These are phyloP conservation scores for Echinosophora koreensis DNA, from an alignment of 306 rosid species.

Conservation along the genomic window DNA sequence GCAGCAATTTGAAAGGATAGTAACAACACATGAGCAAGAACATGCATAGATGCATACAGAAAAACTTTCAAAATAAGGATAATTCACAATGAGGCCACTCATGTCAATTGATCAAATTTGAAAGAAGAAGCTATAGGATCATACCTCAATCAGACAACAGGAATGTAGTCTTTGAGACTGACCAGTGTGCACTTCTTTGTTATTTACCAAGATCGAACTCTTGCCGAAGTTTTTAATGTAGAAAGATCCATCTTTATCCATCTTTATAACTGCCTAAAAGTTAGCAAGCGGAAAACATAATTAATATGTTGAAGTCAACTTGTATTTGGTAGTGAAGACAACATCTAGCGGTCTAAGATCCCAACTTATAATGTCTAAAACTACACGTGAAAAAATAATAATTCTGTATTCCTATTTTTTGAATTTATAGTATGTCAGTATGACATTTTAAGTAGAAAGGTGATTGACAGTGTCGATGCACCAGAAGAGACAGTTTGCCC, in stretches of 20 bases:
- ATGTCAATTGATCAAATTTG: constrained; percentile 26
- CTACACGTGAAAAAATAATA: background rate
- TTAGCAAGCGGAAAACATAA: constrained; percentile 28
- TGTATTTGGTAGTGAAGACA: constrained; percentile 33
- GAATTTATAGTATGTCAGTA: background rate
- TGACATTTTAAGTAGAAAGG: constrained; percentile 37
- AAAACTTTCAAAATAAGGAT: constrained; percentile 11
- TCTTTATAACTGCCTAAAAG: constrained; percentile 80
- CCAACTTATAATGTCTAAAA: constrained; percentile 16
- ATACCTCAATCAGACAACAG: constrained; percentile 89
- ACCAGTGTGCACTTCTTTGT: constrained; percentile 74
- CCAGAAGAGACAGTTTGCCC: constrained; percentile 12
- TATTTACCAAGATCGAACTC: constrained; percentile 71
- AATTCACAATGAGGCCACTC: constrained; percentile 39
- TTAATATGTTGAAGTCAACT: constrained; percentile 31
- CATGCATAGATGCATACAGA: constrained; percentile 6
- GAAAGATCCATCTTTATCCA: constrained; percentile 81
- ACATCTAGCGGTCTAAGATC: constrained; percentile 1
- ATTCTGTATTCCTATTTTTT: background rate
- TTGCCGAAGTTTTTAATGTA: constrained; percentile 79
- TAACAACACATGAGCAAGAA: constrained; percentile 10
- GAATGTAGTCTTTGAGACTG: constrained; percentile 70
- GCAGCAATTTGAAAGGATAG: constrained; percentile 3
- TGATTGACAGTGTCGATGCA: constrained; percentile 1
- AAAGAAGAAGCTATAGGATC: constrained; percentile 39